Percentiles rank a stretch among this genome's conserved stretches.
Evolutionary conservation across 2,329 filamentous ascomycete species (phyloP).

Genomic region (Amauroascus niger): DNA sequence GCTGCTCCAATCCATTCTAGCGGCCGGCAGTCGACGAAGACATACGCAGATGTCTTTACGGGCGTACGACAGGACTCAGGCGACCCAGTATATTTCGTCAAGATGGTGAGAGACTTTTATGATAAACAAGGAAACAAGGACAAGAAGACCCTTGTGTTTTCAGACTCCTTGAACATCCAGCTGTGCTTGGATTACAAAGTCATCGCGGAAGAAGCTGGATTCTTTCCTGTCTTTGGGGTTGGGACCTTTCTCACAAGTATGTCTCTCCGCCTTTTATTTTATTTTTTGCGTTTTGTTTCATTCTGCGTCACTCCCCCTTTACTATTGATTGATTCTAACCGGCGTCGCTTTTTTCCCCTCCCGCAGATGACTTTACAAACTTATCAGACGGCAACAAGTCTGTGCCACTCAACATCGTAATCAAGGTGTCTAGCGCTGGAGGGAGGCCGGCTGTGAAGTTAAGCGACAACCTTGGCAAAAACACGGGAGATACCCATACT

Average conservation of each 20-base stretch:
- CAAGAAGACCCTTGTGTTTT: conserved; percentile 87
- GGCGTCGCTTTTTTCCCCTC: not conserved
- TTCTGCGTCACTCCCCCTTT: not conserved
- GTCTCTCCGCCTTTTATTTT: conserved; percentile 19
- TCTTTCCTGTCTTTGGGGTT: conserved; percentile 82
- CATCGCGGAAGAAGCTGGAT: conserved; percentile 67
- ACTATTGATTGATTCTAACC: not conserved
- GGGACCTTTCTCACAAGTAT: conserved; percentile 84
- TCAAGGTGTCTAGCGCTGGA: conserved; percentile 80
- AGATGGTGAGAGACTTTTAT: conserved; percentile 72
- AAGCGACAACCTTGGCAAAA: conserved; percentile 85
- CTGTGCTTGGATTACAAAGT: conserved; percentile 83
- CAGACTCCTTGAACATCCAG: conserved; percentile 86
- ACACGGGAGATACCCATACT: conserved; percentile 73
- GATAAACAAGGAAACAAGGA: conserved; percentile 62
- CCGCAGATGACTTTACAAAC: conserved; percentile 67
- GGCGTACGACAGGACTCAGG: conserved; percentile 88
- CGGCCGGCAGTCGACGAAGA: conserved; percentile 40
- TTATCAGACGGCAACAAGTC: conserved; percentile 69
- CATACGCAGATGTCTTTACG: conserved; percentile 71
- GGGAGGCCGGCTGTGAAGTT: conserved; percentile 85
- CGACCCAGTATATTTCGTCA: conserved; percentile 69
- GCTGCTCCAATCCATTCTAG: conserved; percentile 35
- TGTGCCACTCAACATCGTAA: conserved; percentile 88
- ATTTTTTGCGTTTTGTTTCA: not conserved